These are phyloP conservation scores for Cenchrus americanus DNA, from an alignment of 176 grass and related monocot species.

Conservation along the genomic window DNA sequence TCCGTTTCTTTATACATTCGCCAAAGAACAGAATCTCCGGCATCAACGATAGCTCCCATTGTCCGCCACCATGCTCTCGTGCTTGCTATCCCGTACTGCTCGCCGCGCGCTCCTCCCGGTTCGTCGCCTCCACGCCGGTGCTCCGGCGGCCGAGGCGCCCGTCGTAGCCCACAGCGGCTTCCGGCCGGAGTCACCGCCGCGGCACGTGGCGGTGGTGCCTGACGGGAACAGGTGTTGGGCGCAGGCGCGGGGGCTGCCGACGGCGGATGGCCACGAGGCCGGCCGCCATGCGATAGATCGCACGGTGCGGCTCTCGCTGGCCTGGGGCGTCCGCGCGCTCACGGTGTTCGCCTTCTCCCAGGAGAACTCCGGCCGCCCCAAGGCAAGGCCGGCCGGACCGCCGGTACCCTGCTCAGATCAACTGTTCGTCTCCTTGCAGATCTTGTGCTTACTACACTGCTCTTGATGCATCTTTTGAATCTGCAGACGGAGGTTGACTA, in stretches of 20 bases:
- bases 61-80: no score
- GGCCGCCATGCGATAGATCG: slow-evolving; percentile 51
- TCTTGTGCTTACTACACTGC: neutral
- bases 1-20: no score
- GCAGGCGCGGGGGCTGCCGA: slow-evolving; percentile 40
- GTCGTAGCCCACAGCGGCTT: slow-evolving; percentile 12
- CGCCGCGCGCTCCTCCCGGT: no score
- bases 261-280: slow-evolving; percentile 54
- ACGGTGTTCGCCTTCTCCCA: slow-evolving; percentile 69
- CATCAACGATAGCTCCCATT: no score
- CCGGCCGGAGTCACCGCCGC: slow-evolving; percentile 45
- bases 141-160: neutral
- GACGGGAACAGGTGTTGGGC: slow-evolving; percentile 75
- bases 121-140: neutral
- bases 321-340: slow-evolving; percentile 58
- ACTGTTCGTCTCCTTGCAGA: no score
- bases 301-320: slow-evolving; percentile 38
- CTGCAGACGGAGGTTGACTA: slow-evolving; percentile 60
- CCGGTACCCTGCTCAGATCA: no score
- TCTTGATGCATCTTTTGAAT: neutral
- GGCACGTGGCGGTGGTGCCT: slow-evolving; percentile 66
- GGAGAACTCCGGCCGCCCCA: slow-evolving; percentile 66
- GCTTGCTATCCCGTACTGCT: no score
- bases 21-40: no score
- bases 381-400: neutral